Evolutionary conservation across 306 rosid species (phyloP).

Genomic region (Benincasa hispida): DNA sequence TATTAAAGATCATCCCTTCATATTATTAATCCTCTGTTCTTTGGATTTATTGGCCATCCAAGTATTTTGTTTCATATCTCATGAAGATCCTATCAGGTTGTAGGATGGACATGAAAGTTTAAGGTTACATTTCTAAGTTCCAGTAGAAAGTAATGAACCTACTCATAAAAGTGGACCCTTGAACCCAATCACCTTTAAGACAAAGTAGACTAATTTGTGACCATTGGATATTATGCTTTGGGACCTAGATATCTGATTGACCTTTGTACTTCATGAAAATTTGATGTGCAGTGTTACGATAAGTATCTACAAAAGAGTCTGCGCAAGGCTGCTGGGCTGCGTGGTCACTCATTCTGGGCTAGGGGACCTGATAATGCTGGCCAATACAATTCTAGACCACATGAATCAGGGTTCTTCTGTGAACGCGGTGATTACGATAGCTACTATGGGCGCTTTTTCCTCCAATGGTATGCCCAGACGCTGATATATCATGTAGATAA

Average conservation of each 20-base stretch:
- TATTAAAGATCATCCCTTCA: constrained; percentile 9
- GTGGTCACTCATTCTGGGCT: constrained; percentile 92
- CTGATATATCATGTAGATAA: constrained; percentile 79
- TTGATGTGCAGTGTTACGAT: constrained; percentile 72
- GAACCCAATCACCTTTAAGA: background rate
- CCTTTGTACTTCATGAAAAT: background rate
- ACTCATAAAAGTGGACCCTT: background rate
- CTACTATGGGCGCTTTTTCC: constrained; percentile 95
- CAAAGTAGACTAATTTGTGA: background rate
- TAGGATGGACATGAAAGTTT: background rate
- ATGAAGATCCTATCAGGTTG: background rate
- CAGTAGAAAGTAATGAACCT: background rate
- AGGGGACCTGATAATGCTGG: constrained; percentile 97
- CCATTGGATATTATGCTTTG: background rate
- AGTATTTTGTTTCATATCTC: background rate
- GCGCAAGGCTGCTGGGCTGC: constrained; percentile 67
- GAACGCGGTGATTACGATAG: constrained; percentile 96
- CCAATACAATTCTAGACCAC: constrained; percentile 80
- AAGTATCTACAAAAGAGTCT: constrained; percentile 76
- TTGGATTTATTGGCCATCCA: background rate
- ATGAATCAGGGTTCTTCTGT: constrained; percentile 92
- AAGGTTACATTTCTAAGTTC: background rate
- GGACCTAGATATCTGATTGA: constrained; percentile 3
- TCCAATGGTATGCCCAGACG: constrained; percentile 82
- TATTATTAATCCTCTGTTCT: background rate